These are phyloP conservation scores for Cardamine chenopodiifolia DNA, from an alignment of 345 rosid species.

Conservation along the genomic window DNA sequence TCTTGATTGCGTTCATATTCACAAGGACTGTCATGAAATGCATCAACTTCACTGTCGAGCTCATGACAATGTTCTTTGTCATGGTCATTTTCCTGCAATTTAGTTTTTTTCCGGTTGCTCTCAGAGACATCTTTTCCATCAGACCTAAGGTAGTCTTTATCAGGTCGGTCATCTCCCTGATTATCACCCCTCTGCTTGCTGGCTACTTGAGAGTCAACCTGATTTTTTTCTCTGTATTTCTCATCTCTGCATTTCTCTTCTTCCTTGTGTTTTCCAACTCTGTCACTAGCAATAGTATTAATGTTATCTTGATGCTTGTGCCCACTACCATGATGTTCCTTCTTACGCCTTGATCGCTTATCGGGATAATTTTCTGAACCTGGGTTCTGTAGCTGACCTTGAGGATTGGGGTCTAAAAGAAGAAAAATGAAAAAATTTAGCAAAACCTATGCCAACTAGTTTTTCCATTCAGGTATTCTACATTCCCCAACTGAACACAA, in stretches of 20 bases:
- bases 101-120: neutral
- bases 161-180: neutral
- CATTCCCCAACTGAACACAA: neutral
- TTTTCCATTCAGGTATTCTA: neutral
- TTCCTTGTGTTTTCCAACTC: neutral
- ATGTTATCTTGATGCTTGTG: neutral
- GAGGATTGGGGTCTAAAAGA: neutral
- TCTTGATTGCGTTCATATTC: neutral
- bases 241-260: neutral
- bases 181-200: neutral
- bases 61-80: neutral
- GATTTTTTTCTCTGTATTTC: neutral
- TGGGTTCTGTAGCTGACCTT: neutral
- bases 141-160: neutral
- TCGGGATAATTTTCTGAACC: too few species aligned
- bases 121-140: neutral
- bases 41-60: neutral
- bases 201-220: neutral
- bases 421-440: too few species aligned
- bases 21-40: neutral
- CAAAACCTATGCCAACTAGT: too few species aligned
- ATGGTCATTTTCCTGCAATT: neutral
- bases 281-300: neutral
- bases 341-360: neutral
- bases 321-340: neutral